phyloP scores from a whole-genome alignment of 192 early-diverging fungal genomes.

The Spizellomyces punctatus region DNA sequence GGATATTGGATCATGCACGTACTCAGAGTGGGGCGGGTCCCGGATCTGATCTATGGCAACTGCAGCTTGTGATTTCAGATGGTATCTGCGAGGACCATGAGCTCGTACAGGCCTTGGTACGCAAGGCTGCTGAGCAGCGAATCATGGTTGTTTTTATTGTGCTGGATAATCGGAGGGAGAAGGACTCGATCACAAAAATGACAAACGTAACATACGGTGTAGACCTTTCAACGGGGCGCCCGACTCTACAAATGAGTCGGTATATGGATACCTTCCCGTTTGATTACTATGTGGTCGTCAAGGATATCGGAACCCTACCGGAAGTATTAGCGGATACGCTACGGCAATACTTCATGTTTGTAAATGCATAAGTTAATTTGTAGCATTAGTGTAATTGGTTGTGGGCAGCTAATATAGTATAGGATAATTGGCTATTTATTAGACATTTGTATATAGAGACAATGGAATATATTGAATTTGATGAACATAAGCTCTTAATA shows the following conservation, averaged over 20 bases:
- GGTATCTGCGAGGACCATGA: slow-evolving; percentile 96
- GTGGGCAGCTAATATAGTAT: not conserved
- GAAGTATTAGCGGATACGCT: slow-evolving; percentile 90
- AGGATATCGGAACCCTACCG: slow-evolving; percentile 85
- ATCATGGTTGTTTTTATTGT: slow-evolving; percentile 98
- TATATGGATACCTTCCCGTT: slow-evolving; percentile 99
- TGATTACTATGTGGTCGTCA: slow-evolving; percentile 92
- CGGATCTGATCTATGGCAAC: slow-evolving; percentile 85
- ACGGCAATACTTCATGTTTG: slow-evolving; percentile 93
- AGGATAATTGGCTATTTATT: not conserved
- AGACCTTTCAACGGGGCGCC: slow-evolving; percentile 50
- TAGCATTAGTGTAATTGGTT: not conserved
- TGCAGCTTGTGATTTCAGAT: slow-evolving; percentile 95
- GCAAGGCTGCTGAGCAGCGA: slow-evolving; percentile 78
- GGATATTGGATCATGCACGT: slow-evolving; percentile 76
- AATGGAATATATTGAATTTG: not conserved
- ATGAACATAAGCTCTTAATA: not conserved
- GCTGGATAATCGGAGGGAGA: slow-evolving; percentile 77
- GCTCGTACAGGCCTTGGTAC: slow-evolving; percentile 78
- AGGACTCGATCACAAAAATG: slow-evolving; percentile 88
- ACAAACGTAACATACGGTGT: slow-evolving; percentile 80
- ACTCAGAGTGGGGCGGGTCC: slow-evolving; percentile 37
- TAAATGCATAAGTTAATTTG: slow-evolving; percentile 28
- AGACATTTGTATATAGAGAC: not conserved
- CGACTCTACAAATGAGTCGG: slow-evolving; percentile 69